Evolutionary conservation across 2,329 filamentous ascomycete genomes (phyloP).

Genomic region (Acephala macrosclerotiorum): DNA sequence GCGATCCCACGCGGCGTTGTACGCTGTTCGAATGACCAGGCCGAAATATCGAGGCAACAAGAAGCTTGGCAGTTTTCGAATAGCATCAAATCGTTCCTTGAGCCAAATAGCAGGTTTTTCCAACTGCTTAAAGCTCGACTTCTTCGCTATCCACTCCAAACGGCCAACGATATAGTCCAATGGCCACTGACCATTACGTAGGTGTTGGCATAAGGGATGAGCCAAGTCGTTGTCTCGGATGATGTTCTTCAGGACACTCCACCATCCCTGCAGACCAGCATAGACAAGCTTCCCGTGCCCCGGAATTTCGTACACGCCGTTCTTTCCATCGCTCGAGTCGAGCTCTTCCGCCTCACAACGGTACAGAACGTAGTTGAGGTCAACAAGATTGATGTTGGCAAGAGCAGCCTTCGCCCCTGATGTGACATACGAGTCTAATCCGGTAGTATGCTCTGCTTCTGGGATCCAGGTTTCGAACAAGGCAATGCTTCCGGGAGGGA

Average conservation of each 20-base stretch:
- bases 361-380: slow-evolving; percentile 92
- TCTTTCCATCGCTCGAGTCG: slow-evolving; percentile 77
- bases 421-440: slow-evolving; percentile 86
- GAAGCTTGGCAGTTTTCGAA: slow-evolving; percentile 86
- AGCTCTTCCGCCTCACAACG: slow-evolving; percentile 89
- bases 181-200: slow-evolving; percentile 91
- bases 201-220: slow-evolving; percentile 91
- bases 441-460: slow-evolving; percentile 80
- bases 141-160: slow-evolving; percentile 74
- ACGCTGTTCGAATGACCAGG: slow-evolving; percentile 85
- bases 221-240: slow-evolving; percentile 90
- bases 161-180: slow-evolving; percentile 86
- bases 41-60: slow-evolving; percentile 93
- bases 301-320: slow-evolving; percentile 91
- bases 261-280: slow-evolving; percentile 98
- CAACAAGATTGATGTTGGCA: slow-evolving; percentile 74
- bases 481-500: slow-evolving; percentile 93
- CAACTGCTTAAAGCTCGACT: slow-evolving; percentile 68
- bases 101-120: slow-evolving; percentile 78
- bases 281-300: slow-evolving; percentile 87
- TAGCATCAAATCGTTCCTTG: slow-evolving; percentile 82
- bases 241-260: slow-evolving; percentile 87
- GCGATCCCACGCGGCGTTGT: slow-evolving; percentile 81
- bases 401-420: slow-evolving; percentile 83
- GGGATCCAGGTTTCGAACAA: slow-evolving; percentile 97